Percentiles rank a stretch among this genome's conserved stretches.
phyloP scores from a whole-genome alignment of 148 eudicot species.

The Chenopodium quinoa region DNA sequence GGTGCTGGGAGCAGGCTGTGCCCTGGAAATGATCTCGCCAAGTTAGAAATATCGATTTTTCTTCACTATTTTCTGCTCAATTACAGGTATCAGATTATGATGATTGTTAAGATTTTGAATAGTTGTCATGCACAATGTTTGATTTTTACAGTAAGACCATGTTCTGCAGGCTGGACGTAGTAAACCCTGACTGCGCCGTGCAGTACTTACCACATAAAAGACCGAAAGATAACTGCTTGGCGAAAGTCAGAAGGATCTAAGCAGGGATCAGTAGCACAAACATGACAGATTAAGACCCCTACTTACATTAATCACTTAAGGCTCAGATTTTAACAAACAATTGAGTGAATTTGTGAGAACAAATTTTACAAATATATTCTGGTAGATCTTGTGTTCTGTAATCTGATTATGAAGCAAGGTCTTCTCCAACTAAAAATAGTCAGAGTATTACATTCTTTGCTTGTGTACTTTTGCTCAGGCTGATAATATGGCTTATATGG shows the following conservation, averaged over 20 bases:
- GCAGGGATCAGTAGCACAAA: not conserved
- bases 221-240: slow-evolving; percentile 85
- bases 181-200: slow-evolving; percentile 48
- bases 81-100: slow-evolving; percentile 45
- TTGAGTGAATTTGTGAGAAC: too few relatives aligned
- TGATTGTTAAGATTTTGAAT: not conserved
- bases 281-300: not conserved
- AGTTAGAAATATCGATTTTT: slow-evolving; percentile 81
- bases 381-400: not conserved
- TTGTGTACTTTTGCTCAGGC: not conserved
- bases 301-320: too few relatives aligned
- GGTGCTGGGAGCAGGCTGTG: slow-evolving; percentile 78
- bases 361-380: too few relatives aligned
- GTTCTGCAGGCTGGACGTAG: slow-evolving; percentile 57
- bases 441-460: not conserved
- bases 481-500: too few relatives aligned
- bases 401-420: not conserved
- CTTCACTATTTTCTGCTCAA: slow-evolving; percentile 80
- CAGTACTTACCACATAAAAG: slow-evolving; percentile 75
- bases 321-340: too few relatives aligned
- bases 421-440: not conserved
- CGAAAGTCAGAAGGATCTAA: slow-evolving; percentile 36
- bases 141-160: not conserved
- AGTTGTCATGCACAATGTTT: not conserved
- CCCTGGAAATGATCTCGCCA: slow-evolving; percentile 93